These are phyloP conservation scores for Ochetophila trinervis DNA, from an alignment of 306 rosid species.

Conservation along the genomic window DNA sequence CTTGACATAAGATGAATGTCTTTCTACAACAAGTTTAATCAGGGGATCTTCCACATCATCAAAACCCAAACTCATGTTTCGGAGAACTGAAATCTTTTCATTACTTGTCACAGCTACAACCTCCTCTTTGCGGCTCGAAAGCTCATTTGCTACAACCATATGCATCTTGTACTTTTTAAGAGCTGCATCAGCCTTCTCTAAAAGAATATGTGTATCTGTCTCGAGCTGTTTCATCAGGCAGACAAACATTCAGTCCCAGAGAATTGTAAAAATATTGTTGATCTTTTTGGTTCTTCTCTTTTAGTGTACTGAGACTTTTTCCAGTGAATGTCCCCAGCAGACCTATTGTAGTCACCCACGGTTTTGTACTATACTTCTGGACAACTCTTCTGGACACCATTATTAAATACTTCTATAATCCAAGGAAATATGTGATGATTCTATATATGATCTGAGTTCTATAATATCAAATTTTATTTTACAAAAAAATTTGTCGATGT, in stretches of 20 bases:
- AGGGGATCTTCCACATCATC: constrained; percentile 73
- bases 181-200: constrained; percentile 67
- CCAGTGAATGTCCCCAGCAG: background rate
- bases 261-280: background rate
- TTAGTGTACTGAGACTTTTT: too few species aligned
- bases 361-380: background rate
- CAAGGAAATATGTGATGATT: background rate
- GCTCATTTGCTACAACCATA: constrained; percentile 90
- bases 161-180: constrained; percentile 83
- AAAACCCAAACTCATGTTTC: constrained; percentile 40
- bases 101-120: constrained; percentile 63
- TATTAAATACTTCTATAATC: background rate
- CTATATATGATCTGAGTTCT: background rate
- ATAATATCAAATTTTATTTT: background rate
- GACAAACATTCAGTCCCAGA: constrained; percentile 1
- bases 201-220: constrained; percentile 84
- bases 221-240: constrained; percentile 57
- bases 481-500: background rate
- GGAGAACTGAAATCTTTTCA: constrained; percentile 49
- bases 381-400: background rate
- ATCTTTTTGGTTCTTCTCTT: background rate
- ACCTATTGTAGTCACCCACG: background rate
- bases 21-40: constrained; percentile 57
- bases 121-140: constrained; percentile 76
- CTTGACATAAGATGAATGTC: constrained; percentile 49